Evolutionary conservation across 495 filamentous ascomycete genomes (phyloP).

Genomic region (Achaetomiella virescens): DNA sequence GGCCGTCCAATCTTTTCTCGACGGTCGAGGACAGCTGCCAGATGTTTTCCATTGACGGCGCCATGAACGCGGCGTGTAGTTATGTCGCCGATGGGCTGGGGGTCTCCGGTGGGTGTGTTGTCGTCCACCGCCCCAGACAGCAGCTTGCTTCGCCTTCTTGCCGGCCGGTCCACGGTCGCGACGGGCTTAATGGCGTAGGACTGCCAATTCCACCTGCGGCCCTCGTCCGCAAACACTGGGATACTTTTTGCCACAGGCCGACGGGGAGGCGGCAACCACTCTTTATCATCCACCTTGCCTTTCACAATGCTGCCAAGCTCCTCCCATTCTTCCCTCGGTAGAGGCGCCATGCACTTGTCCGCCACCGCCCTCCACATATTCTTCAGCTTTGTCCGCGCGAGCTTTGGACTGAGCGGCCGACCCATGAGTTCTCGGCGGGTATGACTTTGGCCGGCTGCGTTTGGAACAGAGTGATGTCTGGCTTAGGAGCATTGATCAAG

Average conservation of each 20-base stretch:
- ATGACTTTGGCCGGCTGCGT: conserved; percentile 43
- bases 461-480: conserved; percentile 35
- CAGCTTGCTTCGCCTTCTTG: conserved; percentile 23
- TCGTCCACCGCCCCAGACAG: conserved; percentile 31
- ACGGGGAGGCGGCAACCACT: conserved; percentile 26
- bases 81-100: conserved; percentile 24
- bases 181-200: conserved; percentile 19
- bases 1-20: conserved; percentile 17
- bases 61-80: conserved; percentile 19
- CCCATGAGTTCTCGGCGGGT: conserved; percentile 59
- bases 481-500: conserved; percentile 19
- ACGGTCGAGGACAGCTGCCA: conserved; percentile 32
- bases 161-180: conserved; percentile 12
- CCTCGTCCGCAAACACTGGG: not conserved
- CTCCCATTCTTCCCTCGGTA: conserved; percentile 60
- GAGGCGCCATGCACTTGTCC: conserved; percentile 59
- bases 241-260: conserved; percentile 12
- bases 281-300: conserved; percentile 44
- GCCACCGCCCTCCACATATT: conserved; percentile 55
- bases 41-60: conserved; percentile 27
- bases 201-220: conserved; percentile 21
- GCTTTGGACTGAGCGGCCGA: conserved; percentile 45
- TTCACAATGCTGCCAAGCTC: conserved; percentile 51
- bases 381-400: conserved; percentile 52
- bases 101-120: conserved; percentile 29